Evolutionary conservation across 306 rosid species (phyloP).

Genomic region (Chamaecrista fasciculata): DNA sequence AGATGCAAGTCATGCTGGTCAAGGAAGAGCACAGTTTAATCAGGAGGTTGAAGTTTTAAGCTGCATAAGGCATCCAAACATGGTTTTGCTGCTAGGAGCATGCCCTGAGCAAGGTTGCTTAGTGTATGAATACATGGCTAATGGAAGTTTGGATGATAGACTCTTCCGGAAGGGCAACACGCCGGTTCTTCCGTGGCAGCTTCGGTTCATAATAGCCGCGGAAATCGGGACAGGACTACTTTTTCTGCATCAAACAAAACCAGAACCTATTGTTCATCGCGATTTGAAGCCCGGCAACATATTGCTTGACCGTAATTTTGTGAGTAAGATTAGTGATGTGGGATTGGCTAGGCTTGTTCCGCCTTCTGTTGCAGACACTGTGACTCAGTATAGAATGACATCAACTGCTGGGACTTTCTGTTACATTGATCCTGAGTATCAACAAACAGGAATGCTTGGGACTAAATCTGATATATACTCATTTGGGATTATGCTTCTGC

Average conservation of each 20-base stretch:
- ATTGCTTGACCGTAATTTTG: conserved; percentile 76
- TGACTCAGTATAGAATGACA: conserved; percentile 81
- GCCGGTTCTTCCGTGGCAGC: conserved; percentile 69
- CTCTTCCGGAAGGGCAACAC: conserved; percentile 53
- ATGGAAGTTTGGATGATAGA: conserved; percentile 87
- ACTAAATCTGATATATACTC: conserved; percentile 80
- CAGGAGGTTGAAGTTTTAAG: conserved; percentile 84
- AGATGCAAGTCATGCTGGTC: too few relatives aligned
- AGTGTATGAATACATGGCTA: conserved; percentile 82
- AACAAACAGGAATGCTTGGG: conserved; percentile 84
- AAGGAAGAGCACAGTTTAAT: conserved; percentile 77
- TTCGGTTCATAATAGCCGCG: conserved; percentile 75
- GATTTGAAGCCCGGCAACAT: conserved; percentile 87
- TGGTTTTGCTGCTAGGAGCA: conserved; percentile 92
- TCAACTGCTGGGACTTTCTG: conserved; percentile 93
- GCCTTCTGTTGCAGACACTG: conserved; percentile 62
- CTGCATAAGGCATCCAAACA: conserved; percentile 86
- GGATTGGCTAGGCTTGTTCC: conserved; percentile 93
- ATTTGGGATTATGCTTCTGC: conserved; percentile 75
- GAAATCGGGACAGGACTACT: conserved; percentile 83
- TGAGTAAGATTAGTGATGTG: conserved; percentile 91
- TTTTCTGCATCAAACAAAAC: conserved; percentile 78
- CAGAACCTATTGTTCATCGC: conserved; percentile 92
- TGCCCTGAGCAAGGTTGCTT: conserved; percentile 83
- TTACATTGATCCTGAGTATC: conserved; percentile 91